These are phyloP conservation scores for Phytophthora pini DNA, from an alignment of 352 stramenopile genomes.

Conservation along the genomic window DNA sequence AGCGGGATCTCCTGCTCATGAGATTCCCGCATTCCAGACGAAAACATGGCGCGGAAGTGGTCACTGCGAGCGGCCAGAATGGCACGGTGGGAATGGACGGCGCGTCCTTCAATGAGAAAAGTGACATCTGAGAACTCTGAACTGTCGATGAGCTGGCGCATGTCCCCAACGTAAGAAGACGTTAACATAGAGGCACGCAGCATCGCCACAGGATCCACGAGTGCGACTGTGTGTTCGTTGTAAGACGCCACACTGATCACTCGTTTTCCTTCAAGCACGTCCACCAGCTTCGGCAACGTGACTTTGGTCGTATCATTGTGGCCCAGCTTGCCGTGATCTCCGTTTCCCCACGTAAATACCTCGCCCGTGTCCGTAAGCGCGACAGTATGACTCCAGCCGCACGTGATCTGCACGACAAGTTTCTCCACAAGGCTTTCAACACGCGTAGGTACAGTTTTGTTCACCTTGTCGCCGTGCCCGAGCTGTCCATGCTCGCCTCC, in stretches of 20 bases:
- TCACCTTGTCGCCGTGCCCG: conserved; percentile 97
- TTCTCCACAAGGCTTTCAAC: conserved; percentile 91
- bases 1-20: conserved; percentile 90
- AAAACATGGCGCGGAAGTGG: conserved; percentile 95
- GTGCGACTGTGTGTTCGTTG: conserved; percentile 96
- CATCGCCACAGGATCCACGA: conserved; percentile 86
- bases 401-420: conserved; percentile 95
- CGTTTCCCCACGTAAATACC: conserved; percentile 95
- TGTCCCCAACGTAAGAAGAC: conserved; percentile 90
- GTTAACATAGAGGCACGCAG: conserved; percentile 80
- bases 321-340: conserved; percentile 94
- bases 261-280: conserved; percentile 91
- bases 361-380: conserved; percentile 92
- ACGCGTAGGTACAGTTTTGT: conserved; percentile 93
- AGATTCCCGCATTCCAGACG: conserved; percentile 94
- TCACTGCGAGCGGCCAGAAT: conserved; percentile 94
- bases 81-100: conserved; percentile 87
- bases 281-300: conserved; percentile 93
- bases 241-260: conserved; percentile 98
- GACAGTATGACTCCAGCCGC: conserved; percentile 96
- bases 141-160: conserved; percentile 94
- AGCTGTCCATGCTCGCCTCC: conserved; percentile 94
- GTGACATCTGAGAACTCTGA: conserved; percentile 88
- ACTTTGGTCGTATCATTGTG: conserved; percentile 96
- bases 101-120: conserved; percentile 88